These are phyloP conservation scores for Terfezia boudieri DNA, from an alignment of 495 filamentous ascomycete species.

Conservation along the genomic window DNA sequence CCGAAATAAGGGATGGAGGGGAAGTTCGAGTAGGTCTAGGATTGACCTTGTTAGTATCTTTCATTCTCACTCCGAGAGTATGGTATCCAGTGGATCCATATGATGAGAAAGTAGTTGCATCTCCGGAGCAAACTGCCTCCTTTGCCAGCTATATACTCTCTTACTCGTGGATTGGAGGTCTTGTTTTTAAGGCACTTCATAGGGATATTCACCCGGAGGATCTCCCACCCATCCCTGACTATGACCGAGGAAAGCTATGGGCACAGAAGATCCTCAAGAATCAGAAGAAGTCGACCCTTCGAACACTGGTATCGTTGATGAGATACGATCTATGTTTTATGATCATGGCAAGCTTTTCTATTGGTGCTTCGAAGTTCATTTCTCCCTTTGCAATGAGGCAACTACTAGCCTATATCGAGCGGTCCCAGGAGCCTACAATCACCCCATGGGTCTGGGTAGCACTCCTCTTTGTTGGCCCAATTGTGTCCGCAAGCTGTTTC, in stretches of 20 bases:
- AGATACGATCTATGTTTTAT: conserved; percentile 13
- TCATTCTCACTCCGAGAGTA: conserved; percentile 13
- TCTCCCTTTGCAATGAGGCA: conserved; percentile 16
- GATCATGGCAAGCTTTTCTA: conserved; percentile 13
- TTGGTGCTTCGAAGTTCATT: conserved; percentile 10
- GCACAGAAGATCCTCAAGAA: conserved; percentile 10
- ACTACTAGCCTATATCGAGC: conserved; percentile 14
- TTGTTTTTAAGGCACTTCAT: conserved; percentile 8
- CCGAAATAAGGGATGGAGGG: conserved; percentile 6
- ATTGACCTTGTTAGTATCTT: conserved; percentile 5
- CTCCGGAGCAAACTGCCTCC: conserved; percentile 15
- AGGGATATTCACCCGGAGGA: conserved; percentile 12
- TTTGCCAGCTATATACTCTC: conserved; percentile 13
- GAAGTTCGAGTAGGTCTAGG: conserved; percentile 9
- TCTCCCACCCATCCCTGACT: conserved; percentile 10
- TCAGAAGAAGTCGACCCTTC: conserved; percentile 7
- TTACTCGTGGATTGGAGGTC: conserved; percentile 11
- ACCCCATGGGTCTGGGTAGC: conserved; percentile 15
- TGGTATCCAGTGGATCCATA: conserved; percentile 18
- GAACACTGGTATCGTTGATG: conserved; percentile 12
- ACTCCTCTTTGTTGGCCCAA: conserved; percentile 13
- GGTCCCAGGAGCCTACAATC: conserved; percentile 10
- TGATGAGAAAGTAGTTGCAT: conserved; percentile 1
- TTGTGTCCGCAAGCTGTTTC: conserved; percentile 6
- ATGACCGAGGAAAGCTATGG: conserved; percentile 16